Evolutionary conservation across 495 filamentous ascomycete genomes (phyloP).

Genomic region (Aspergillus baeticus): DNA sequence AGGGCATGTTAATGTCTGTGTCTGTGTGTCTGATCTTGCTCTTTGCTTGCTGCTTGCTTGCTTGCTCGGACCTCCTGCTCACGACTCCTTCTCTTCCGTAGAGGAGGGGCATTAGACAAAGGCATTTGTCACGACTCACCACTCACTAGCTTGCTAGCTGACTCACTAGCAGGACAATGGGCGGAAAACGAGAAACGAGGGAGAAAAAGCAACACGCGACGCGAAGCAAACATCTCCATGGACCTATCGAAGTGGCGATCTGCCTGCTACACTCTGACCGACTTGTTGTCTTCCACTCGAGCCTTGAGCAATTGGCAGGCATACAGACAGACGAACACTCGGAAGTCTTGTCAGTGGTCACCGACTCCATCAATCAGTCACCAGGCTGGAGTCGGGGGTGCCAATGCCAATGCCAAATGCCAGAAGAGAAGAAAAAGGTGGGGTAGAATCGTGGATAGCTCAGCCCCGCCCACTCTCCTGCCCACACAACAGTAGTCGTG

Average conservation of each 20-base stretch:
- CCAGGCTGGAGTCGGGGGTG: not conserved
- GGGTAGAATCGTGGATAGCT: not conserved
- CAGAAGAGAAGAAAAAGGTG: slow-evolving; percentile 6
- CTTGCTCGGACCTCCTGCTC: slow-evolving; percentile 1
- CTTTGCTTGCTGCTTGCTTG: not conserved
- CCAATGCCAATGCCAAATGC: not conserved
- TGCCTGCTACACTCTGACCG: not conserved
- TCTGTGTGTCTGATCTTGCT: too few species aligned
- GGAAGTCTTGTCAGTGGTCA: too few species aligned
- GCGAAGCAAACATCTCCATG: not conserved
- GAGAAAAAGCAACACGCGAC: too few species aligned
- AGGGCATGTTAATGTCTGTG: not conserved
- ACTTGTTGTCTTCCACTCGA: too few species aligned
- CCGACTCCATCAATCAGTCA: too few species aligned
- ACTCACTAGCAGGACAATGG: not conserved
- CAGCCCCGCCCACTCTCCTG: not conserved
- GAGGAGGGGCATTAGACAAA: not conserved
- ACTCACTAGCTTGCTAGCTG: not conserved
- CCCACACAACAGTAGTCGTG: not conserved
- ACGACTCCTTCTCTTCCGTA: too few species aligned
- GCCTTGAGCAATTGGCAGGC: not conserved
- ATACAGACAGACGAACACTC: not conserved
- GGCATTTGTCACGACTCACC: not conserved
- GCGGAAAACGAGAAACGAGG: too few species aligned
- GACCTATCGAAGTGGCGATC: not conserved